These are phyloP conservation scores for Talaromyces liani DNA, from an alignment of 495 filamentous ascomycete genomes.

Conservation along the genomic window DNA sequence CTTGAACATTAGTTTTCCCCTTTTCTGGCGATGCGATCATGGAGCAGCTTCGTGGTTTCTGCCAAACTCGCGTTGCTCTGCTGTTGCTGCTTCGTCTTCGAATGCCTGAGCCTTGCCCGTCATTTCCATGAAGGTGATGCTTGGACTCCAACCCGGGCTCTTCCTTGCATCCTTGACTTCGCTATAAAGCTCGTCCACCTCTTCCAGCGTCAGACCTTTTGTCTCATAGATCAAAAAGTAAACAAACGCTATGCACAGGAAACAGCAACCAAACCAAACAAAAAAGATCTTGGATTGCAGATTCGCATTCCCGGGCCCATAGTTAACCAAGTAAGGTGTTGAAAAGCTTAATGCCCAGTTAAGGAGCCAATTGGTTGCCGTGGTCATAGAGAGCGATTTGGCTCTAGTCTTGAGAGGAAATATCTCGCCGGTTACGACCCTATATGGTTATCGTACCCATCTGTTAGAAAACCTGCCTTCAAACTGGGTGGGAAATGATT, in stretches of 20 bases:
- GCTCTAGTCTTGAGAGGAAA: conserved; percentile 63
- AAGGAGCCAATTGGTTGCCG: conserved; percentile 65
- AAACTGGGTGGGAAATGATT: no score
- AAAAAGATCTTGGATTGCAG: conserved; percentile 62
- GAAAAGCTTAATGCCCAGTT: conserved; percentile 76
- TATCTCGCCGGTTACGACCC: conserved; percentile 58
- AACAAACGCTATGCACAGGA: conserved; percentile 66
- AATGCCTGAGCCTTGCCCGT: neutral
- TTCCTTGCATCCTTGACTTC: conserved; percentile 34
- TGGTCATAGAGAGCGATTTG: conserved; percentile 66
- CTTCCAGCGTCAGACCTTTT: conserved; percentile 74
- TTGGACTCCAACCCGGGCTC: conserved; percentile 5
- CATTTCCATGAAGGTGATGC: neutral
- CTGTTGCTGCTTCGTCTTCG: neutral
- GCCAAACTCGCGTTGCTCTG: neutral
- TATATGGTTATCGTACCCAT: neutral
- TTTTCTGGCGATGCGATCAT: no score
- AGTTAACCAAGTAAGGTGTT: conserved; percentile 72
- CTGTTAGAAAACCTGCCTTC: no score
- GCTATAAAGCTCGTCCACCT: conserved; percentile 73
- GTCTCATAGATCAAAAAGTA: conserved; percentile 78
- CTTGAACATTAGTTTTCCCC: no score
- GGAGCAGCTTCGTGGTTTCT: no score
- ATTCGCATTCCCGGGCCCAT: conserved; percentile 56
- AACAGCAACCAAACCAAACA: conserved; percentile 68